Conservation (phyloP, 139 green algal species). For the Tetradesmus obliquus region DNA sequence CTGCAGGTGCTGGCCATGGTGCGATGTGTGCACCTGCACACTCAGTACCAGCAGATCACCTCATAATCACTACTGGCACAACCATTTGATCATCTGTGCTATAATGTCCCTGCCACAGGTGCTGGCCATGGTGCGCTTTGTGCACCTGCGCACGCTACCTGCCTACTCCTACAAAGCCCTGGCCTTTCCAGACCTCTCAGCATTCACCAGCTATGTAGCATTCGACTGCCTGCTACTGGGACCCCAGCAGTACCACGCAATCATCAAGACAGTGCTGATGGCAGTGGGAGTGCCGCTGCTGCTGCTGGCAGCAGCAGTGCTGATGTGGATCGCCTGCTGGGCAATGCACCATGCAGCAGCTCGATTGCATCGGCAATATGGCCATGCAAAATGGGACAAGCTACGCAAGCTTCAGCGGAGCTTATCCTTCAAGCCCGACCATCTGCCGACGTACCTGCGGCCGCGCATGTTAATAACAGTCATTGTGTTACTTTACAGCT, state of each 20-base stretch:
- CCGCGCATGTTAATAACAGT: not conserved
- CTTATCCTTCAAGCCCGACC: not conserved
- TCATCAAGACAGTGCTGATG: not conserved
- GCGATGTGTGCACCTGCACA: too few relatives aligned
- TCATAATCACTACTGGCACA: too few relatives aligned
- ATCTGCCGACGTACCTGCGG: not conserved
- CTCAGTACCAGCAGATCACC: too few relatives aligned
- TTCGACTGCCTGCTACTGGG: conserved; percentile 1
- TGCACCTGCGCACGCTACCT: not conserved
- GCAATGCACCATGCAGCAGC: not conserved
- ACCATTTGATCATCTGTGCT: too few relatives aligned
- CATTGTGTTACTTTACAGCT: not conserved
- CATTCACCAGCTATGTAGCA: not conserved
- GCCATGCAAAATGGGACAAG: not conserved
- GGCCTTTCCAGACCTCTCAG: not conserved
- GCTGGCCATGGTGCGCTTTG: not conserved
- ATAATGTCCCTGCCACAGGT: not conserved
- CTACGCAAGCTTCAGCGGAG: not conserved
- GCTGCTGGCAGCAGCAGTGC: not conserved
- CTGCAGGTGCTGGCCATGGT: too few relatives aligned
- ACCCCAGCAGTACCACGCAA: not conserved
- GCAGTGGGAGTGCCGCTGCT: not conserved
- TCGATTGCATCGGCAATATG: not conserved
- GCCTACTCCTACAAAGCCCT: not conserved
- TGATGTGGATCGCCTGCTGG: not conserved